These are phyloP conservation scores for Oryza glumipatula DNA, from an alignment of 176 grass and related monocot genomes.

Conservation along the genomic window DNA sequence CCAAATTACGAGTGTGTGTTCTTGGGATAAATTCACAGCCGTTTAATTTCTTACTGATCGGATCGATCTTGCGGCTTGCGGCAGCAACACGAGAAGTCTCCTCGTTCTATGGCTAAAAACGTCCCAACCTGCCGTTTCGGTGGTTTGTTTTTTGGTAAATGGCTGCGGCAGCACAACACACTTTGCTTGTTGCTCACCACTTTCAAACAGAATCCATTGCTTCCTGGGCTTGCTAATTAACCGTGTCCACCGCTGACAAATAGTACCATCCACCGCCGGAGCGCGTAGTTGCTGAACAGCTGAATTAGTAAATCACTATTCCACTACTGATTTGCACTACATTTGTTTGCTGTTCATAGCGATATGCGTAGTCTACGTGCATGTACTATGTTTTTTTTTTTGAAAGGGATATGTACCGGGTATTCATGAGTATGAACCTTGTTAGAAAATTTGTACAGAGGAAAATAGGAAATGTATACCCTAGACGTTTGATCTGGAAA, in stretches of 20 bases:
- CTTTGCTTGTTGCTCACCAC: not conserved
- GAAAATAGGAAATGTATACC: too few species aligned
- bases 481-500: too few species aligned
- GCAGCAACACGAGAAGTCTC: not conserved
- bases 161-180: not conserved
- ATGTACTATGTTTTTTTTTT: too few species aligned
- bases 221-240: constrained; percentile 4
- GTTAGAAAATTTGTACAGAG: too few species aligned
- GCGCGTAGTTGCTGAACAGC: not conserved
- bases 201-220: constrained; percentile 32
- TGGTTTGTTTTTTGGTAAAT: constrained; percentile 14
- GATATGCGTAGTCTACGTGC: not conserved
- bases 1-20: not conserved
- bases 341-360: not conserved
- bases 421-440: too few species aligned
- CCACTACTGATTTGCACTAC: not conserved
- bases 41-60: not conserved
- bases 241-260: not conserved
- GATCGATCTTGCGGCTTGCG: not conserved
- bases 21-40: not conserved
- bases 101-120: constrained; percentile 14
- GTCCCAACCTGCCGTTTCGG: not conserved
- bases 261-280: not conserved
- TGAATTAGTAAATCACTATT: not conserved
- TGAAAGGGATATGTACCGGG: too few species aligned